Evolutionary conservation across 2,329 filamentous ascomycete genomes (phyloP), one percentile per base, ranked within the genome.

Genomic region (Pyrenochaeta sp.): DNA sequence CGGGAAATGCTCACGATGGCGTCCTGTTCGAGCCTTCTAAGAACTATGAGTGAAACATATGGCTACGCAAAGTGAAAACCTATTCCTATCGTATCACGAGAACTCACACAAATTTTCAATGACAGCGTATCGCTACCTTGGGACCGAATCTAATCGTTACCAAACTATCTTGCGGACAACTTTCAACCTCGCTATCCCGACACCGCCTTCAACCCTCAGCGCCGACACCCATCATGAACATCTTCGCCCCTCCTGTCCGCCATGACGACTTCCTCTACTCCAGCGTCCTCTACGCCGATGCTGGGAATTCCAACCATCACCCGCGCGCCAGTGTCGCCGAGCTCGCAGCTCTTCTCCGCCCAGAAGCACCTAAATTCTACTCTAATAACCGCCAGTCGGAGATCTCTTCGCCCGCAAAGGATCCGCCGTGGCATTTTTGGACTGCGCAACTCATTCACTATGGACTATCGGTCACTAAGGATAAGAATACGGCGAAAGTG

Each of bases 381-480:
- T 52, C 54, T 25, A 70, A 65, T 22, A 46, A 45, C 8, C 54
- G 48, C 19, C 62, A 59, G 13, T 40, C 60, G 9, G 49, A 46
- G 2, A 10, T 36, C 3, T n/a, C 36, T 39, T 2, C 13, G 13
- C 51, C 36, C 10, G 48, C 57, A 0, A 79, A 82, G 44, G 84
- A 88, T 64, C 81, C 81, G 43, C 82, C 85, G 0, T 85, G 80
- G 1, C 85, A 88, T 61, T 90, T 84, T 83, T 89, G 86, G 56
- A 82, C 86, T 60, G 86, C 87, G 0, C 86, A 90, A 61, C 79
- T 89, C 10, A 73, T 87, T 3, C 87, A 90, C 73, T 89, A 89
- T 73, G 86, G 85, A 1, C 78, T 90, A 0, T 78, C 77, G 6
- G 80, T 81, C 0, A 86, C 84, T 19, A 86, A 86, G 66, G 80